A percentile compares a stretch with the other conserved stretches of the same genome.
Conservation (phyloP, 768 basidiomycete genomes). For the Trichaptum fuscoviolaceum region DNA sequence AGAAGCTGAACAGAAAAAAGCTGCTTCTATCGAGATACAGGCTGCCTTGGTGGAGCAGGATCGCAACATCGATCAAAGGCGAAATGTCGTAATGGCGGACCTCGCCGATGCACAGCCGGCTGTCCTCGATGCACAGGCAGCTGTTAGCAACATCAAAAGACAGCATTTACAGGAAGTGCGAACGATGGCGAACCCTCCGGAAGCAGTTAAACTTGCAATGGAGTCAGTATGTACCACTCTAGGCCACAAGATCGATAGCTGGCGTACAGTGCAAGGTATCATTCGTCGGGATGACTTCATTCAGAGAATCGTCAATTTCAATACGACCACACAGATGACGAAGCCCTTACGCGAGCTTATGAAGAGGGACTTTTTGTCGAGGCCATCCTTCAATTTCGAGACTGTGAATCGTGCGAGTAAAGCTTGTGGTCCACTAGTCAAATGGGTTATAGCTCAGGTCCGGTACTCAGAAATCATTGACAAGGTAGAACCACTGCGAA, state of each 20-base stretch:
- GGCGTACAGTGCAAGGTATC: constrained; percentile 93
- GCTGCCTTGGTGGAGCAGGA: constrained; percentile 91
- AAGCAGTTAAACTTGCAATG: constrained; percentile 96
- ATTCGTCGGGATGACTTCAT: constrained; percentile 98
- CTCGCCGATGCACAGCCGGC: constrained; percentile 98
- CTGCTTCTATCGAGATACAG: constrained; percentile 93
- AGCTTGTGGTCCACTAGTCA: constrained; percentile 96
- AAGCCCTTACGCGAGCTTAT: constrained; percentile 82
- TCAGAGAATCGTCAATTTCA: constrained; percentile 90
- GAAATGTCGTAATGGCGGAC: constrained; percentile 87
- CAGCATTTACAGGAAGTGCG: constrained; percentile 96
- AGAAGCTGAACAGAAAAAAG: constrained; percentile 97
- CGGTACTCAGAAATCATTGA: constrained; percentile 96
- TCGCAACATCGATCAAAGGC: constrained; percentile 80
- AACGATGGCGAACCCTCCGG: constrained; percentile 97
- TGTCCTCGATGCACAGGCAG: constrained; percentile 88
- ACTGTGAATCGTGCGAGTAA: constrained; percentile 91
- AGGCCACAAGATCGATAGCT: constrained; percentile 94
- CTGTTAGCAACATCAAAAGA: constrained; percentile 95
- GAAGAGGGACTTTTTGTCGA: constrained; percentile 89
- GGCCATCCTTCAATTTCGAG: constrained; percentile 91
- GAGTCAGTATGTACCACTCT: constrained; percentile 96
- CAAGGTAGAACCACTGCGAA: constrained; percentile 91
- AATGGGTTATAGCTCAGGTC: constrained; percentile 97
- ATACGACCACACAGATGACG: constrained; percentile 88